phyloP scores from a whole-genome alignment of 257 asterid species.

The Fraxinus cuspidata region DNA sequence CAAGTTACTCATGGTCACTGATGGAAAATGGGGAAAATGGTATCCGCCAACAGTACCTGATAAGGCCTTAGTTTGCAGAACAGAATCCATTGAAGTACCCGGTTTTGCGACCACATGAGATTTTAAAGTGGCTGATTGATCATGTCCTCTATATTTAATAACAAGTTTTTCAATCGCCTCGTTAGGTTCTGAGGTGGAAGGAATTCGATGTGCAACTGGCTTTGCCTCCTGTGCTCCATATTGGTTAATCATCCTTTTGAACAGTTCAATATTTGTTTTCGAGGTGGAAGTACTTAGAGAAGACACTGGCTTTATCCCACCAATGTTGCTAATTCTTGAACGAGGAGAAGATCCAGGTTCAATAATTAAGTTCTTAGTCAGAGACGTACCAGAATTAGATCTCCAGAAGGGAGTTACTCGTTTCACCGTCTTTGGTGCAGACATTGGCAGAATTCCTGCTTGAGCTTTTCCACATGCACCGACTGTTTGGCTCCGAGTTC shows the following conservation, averaged over 20 bases:
- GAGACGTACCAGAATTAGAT: constrained; percentile 7
- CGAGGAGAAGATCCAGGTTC: background rate
- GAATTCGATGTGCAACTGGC: constrained; percentile 15
- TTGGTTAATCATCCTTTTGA: constrained; percentile 22
- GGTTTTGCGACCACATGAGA: background rate
- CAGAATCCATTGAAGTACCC: background rate
- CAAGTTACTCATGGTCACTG: background rate
- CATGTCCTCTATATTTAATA: constrained; percentile 12
- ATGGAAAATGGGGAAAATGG: background rate
- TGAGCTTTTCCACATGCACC: constrained; percentile 5
- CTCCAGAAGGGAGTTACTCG: background rate
- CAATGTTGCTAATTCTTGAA: background rate
- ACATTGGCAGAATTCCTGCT: constrained; percentile 16
- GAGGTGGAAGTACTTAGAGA: constrained; percentile 14
- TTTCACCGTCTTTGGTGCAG: constrained; percentile 19
- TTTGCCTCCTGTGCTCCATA: constrained; percentile 28
- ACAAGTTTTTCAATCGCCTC: constrained; percentile 19
- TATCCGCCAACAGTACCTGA: background rate
- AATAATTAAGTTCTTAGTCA: constrained; percentile 10
- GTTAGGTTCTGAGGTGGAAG: constrained; percentile 22
- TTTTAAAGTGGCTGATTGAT: constrained; percentile 5
- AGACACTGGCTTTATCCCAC: background rate
- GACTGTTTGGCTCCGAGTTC: background rate
- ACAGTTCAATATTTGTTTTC: constrained; percentile 15
- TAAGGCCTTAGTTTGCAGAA: background rate